phyloP scores from a whole-genome alignment of 129 eudicot species.

The Lonicera japonica region DNA sequence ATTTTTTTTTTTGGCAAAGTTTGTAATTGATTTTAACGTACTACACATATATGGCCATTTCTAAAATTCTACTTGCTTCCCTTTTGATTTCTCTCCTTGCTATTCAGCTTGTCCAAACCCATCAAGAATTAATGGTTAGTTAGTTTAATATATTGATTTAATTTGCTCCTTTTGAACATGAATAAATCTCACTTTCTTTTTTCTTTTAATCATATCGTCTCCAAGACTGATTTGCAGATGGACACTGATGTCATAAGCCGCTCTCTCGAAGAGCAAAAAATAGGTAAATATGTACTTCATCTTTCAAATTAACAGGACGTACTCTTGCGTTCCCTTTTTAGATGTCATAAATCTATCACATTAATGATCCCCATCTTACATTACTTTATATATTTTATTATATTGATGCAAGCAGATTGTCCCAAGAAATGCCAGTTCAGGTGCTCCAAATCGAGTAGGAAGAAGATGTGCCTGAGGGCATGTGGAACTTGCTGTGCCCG shows the following conservation, averaged over 20 bases:
- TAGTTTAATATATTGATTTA: too few species aligned
- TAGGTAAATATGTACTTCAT: background rate
- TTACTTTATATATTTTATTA: too few species aligned
- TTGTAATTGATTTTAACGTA: too few species aligned
- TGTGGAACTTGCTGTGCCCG: constrained; percentile 14
- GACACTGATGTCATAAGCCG: background rate
- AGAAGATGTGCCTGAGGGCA: constrained; percentile 4
- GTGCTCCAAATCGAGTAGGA: too few species aligned
- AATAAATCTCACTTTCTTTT: background rate
- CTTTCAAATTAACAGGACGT: too few species aligned
- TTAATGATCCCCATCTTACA: too few species aligned
- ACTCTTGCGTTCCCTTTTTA: too few species aligned
- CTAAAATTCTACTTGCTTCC: background rate
- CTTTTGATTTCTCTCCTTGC: background rate
- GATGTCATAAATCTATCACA: too few species aligned
- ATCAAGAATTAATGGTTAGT: background rate
- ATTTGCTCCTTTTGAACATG: background rate
- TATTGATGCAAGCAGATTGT: too few species aligned
- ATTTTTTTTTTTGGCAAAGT: background rate
- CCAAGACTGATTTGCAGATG: background rate
- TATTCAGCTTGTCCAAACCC: background rate
- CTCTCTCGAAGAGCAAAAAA: background rate
- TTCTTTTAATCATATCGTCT: background rate
- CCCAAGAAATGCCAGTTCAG: too few species aligned
- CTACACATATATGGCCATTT: background rate